Base-by-base conservation (phyloP, 225 moss, liverwort and hornwort species). In the Thuidium tamariscinum region DNA sequence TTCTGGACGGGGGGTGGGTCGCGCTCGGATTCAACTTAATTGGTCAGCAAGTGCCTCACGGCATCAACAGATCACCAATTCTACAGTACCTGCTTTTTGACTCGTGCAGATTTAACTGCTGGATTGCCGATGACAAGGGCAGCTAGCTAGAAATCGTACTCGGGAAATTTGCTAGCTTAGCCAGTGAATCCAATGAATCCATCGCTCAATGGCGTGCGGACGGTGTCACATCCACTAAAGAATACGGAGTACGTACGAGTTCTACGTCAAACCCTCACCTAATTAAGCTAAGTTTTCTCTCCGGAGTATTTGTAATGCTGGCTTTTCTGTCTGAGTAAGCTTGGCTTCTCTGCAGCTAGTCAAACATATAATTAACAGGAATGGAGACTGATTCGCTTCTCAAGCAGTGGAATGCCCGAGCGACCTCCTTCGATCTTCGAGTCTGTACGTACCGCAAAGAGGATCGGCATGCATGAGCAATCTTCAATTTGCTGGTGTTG, bases 91-190 rank as follows among this genome's bases (percentile, higher is more conserved):
- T n/a, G n/a, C n/a, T n/a, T n/a, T n/a, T n/a, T n/a, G n/a, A n/a
- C n/a, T n/a, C n/a, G n/a, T n/a, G n/a, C n/a, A n/a, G n/a, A n/a
- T n/a, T n/a, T 10, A 59, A 77, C 87, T 52, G 70, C 10, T 89
- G 84, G 71, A 85, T 89, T 69, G n/a, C n/a, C n/a, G 91, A 91
- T 74, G 89, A 84, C 59, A 48, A 83, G 25, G 86, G 74, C 25
- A 70, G 19, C 5, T n/a, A n/a, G n/a, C n/a, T n/a, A n/a, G n/a
- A n/a, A 86, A 30, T 61, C 30, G 48, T 64, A 41, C 52, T 22
- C 65, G 86, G 34, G 74, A 88, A 48, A 83, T 89, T 74, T 26
- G 81, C n/a, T n/a, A n/a, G n/a, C n/a, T 76, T 76, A 70, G 68
- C 52, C 8, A 83, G 51, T 46, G 80, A 80, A 41, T 79, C 80